These are phyloP conservation scores for Massariosphaeria phaeospora DNA, from an alignment of 495 filamentous ascomycete species.

Conservation along the genomic window DNA sequence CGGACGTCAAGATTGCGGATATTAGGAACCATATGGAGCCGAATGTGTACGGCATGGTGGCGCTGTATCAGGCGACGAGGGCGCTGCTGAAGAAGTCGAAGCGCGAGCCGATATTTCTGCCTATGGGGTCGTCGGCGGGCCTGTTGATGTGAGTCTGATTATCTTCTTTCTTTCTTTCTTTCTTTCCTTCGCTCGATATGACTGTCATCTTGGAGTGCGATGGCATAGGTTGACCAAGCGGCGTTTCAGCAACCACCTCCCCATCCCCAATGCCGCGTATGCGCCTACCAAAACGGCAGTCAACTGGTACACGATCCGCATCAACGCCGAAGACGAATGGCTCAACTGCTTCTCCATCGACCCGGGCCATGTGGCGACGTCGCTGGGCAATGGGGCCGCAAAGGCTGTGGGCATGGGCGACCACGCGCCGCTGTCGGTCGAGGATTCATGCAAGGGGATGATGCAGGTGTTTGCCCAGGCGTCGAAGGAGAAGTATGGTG, in stretches of 20 bases:
- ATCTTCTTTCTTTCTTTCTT: too few species aligned
- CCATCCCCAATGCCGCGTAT: not conserved
- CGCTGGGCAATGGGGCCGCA: not conserved
- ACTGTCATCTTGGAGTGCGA: too few species aligned
- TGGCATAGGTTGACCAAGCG: not conserved
- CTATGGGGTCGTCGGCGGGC: constrained; percentile 2
- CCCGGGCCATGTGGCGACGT: not conserved
- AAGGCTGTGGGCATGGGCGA: not conserved
- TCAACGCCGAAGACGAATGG: constrained; percentile 2
- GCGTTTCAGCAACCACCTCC: not conserved
- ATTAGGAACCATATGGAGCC: constrained; percentile 41
- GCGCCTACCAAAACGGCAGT: not conserved
- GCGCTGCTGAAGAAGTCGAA: constrained; percentile 6
- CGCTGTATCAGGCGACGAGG: constrained; percentile 42
- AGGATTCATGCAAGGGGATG: not conserved
- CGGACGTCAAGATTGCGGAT: constrained; percentile 31
- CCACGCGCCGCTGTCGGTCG: not conserved
- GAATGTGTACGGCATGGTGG: constrained; percentile 41
- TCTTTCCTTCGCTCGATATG: too few species aligned
- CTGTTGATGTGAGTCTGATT: not conserved
- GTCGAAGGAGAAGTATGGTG: constrained; percentile 1
- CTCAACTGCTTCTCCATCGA: not conserved
- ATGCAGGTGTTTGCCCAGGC: not conserved
- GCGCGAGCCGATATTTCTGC: constrained; percentile 6
- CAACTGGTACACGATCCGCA: not conserved